Base-by-base conservation (phyloP, 2,329 filamentous ascomycete genomes). In the Trichophyton benhamiae region DNA sequence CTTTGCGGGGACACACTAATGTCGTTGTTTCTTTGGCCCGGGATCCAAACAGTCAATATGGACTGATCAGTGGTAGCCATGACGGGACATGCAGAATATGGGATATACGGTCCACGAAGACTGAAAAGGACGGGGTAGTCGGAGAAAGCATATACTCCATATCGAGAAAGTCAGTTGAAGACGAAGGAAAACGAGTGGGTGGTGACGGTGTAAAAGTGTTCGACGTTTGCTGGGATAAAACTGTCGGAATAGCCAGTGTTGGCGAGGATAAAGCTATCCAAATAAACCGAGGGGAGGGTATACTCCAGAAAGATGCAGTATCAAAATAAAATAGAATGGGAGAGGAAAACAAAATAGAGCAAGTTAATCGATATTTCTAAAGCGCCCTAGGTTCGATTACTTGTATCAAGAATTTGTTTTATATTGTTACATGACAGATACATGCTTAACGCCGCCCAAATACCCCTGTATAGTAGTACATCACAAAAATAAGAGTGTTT, bases 201-300 rank as follows among this genome's bases (percentile, higher is more conserved):
- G 91, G 91, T 1, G 89, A 94, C 63, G 91, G 91, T 25, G 83
- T 87, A 64, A 97, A 97, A 81, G 90, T 99, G 57, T 89, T 97
- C 73, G 83, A 84, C 38, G 88, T 97, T 3, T 82, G 80, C 63
- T 99, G 94, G 94, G 89, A 96, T 74, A 79, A 81, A 72, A 83
- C 85, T 5, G 84, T 95, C 70, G 95, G 94, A 0, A 92, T 99
- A 71, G 87, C 96, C 52, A 95, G 89, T 69, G 91, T 80, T 49
- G 91, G 92, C 15, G 91, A 97, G 80, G 94, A 99, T 72, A 96
- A 94, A 78, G 86, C 84, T 77, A 86, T 99, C 68, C 94, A 99
- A 79, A 85, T 99, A 63, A 96, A 99, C 74, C 81, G 82, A 66
- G 86, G 84, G 17, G 80, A 82, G 64, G 81, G 74, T 33, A 72